Percentiles rank a stretch among this genome's conserved stretches.
Evolutionary conservation across 371 early-diverging fungal genomes (phyloP).

Genomic region (Mucor irregularis): DNA sequence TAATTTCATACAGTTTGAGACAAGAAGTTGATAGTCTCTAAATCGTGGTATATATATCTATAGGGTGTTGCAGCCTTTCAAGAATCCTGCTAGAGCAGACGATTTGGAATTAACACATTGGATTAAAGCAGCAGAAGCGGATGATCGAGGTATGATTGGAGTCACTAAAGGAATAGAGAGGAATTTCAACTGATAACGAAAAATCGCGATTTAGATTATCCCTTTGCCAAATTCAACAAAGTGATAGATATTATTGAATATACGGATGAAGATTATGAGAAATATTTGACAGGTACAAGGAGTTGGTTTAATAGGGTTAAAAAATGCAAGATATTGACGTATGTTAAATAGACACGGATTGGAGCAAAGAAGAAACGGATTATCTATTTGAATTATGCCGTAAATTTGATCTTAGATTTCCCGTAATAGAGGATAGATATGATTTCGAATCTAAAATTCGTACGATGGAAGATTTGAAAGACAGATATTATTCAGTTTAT

Average conservation of each 20-base stretch:
- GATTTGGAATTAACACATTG: conserved; percentile 75
- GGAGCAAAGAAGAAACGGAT: conserved; percentile 87
- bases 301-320: too few relatives aligned
- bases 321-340: not conserved
- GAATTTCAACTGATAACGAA: not conserved
- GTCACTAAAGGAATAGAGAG: not conserved
- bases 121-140: conserved; percentile 56
- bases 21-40: too few relatives aligned
- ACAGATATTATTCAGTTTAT: conserved; percentile 72
- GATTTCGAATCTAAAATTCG: conserved; percentile 38
- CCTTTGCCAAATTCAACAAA: conserved; percentile 70
- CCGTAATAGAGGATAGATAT: conserved; percentile 85
- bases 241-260: conserved; percentile 62
- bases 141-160: conserved; percentile 20
- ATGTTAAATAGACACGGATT: conserved; percentile 56
- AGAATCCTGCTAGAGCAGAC: conserved; percentile 79
- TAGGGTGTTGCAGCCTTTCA: conserved; percentile 76
- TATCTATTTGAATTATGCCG: conserved; percentile 78
- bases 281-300: conserved; percentile 43
- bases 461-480: conserved; percentile 72
- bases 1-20: too few relatives aligned
- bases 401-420: conserved; percentile 79
- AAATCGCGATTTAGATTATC: conserved; percentile 45
- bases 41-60: conserved; percentile 1
- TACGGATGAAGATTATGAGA: conserved; percentile 72